Conservation (phyloP, 164 flowering plant genomes). For the Piper longum region DNA sequence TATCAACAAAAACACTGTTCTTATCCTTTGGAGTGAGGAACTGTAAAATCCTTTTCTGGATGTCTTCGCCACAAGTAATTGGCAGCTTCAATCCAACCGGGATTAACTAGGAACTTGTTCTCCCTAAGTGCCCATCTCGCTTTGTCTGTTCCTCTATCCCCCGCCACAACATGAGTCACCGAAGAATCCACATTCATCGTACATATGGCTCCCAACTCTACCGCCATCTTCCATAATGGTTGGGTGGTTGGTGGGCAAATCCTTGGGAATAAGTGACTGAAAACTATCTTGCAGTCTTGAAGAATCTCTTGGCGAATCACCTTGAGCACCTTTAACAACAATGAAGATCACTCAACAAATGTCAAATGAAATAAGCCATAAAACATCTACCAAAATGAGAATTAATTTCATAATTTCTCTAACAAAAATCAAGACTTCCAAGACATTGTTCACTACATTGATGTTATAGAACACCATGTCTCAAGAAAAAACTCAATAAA, state of each 20-base stretch:
- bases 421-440: too few species aligned
- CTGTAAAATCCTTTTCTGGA: conserved; percentile 31
- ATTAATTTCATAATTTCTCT: too few species aligned
- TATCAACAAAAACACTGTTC: too few species aligned
- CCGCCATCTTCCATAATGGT: conserved; percentile 60
- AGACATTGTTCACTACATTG: too few species aligned
- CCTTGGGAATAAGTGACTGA: conserved; percentile 51
- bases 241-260: conserved; percentile 31
- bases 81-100: conserved; percentile 66
- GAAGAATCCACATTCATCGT: conserved; percentile 38
- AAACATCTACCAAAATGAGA: too few species aligned
- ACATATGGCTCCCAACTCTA: conserved; percentile 67
- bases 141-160: conserved; percentile 53
- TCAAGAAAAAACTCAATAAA: too few species aligned
- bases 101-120: conserved; percentile 50
- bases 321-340: conserved; percentile 38
- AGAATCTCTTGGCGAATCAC: conserved; percentile 34
- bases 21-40: conserved; percentile 1
- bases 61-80: conserved; percentile 52
- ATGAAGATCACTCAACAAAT: background rate
- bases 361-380: background rate
- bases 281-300: conserved; percentile 54
- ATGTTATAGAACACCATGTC: too few species aligned
- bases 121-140: conserved; percentile 57
- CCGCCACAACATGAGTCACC: conserved; percentile 63